Evolutionary conservation across 1,139 yeast species (phyloP).

Genomic region (Yamadazyma dushanensis): DNA sequence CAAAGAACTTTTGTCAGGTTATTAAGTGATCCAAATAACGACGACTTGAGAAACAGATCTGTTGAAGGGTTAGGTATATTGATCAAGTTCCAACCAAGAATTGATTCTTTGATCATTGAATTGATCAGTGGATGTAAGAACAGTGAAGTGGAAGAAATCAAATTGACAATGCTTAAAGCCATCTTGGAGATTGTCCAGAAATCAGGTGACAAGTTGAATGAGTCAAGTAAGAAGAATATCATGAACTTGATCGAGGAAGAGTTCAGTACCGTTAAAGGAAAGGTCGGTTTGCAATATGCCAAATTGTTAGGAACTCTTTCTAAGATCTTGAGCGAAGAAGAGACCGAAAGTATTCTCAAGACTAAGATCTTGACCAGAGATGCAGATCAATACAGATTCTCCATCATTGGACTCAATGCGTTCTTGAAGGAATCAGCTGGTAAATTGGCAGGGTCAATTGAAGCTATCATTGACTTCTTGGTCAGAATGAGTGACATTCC

Average conservation of each 20-base stretch:
- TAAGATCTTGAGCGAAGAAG: constrained; percentile 62
- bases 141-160: constrained; percentile 60
- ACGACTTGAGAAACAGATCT: constrained; percentile 76
- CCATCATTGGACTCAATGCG: constrained; percentile 73
- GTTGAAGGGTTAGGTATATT: constrained; percentile 87
- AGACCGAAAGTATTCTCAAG: constrained; percentile 60
- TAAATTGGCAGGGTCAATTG: constrained; percentile 53
- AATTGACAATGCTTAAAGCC: constrained; percentile 83
- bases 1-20: constrained; percentile 97
- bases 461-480: constrained; percentile 50
- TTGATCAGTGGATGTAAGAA: constrained; percentile 73
- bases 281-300: constrained; percentile 74
- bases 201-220: constrained; percentile 78
- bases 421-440: constrained; percentile 74
- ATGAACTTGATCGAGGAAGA: constrained; percentile 78
- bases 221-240: constrained; percentile 66
- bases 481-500: constrained; percentile 45
- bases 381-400: constrained; percentile 53
- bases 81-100: constrained; percentile 87
- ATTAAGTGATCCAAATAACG: constrained; percentile 73
- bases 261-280: constrained; percentile 50
- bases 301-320: constrained; percentile 76
- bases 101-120: constrained; percentile 88
- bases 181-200: constrained; percentile 78
- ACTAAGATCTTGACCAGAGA: constrained; percentile 55